Percentiles rank a stretch among this genome's conserved stretches.
Evolutionary conservation across 495 filamentous ascomycete species (phyloP).

Genomic region (Neurospora africana): DNA sequence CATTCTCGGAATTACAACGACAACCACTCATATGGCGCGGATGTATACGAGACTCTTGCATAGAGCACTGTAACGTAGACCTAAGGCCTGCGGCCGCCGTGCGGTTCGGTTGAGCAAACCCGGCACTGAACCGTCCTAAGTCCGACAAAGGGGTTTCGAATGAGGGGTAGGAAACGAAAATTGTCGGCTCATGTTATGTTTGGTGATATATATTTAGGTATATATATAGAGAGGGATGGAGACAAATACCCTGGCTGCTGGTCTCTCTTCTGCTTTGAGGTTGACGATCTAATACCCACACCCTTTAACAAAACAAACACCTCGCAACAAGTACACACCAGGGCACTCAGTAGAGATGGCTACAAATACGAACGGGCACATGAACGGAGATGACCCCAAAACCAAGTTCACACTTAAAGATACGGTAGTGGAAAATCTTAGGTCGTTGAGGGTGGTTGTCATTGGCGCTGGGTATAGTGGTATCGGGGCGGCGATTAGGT

Average conservation of each 20-base stretch:
- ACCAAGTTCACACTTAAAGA: slow-evolving; percentile 26
- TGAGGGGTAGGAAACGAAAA: background rate
- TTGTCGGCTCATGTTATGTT: background rate
- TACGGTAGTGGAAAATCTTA: slow-evolving; percentile 31
- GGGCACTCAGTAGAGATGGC: background rate
- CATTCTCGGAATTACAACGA: background rate
- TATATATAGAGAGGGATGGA: background rate
- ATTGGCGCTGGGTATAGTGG: slow-evolving; percentile 42
- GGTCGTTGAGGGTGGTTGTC: slow-evolving; percentile 36
- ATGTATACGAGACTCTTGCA: background rate
- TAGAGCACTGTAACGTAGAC: background rate
- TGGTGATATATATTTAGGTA: background rate
- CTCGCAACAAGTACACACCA: background rate
- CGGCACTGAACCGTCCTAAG: background rate
- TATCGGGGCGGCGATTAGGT: slow-evolving; percentile 33
- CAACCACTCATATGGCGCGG: background rate
- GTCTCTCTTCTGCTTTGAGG: background rate
- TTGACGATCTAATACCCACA: background rate
- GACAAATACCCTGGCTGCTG: background rate
- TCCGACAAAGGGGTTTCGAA: background rate
- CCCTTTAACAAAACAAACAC: background rate
- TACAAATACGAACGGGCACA: background rate
- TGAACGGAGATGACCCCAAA: background rate
- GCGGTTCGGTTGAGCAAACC: background rate
- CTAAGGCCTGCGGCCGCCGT: background rate